These are phyloP conservation scores for Thraustochytrium striatum DNA, from an alignment of 352 stramenopile species.

Conservation along the genomic window DNA sequence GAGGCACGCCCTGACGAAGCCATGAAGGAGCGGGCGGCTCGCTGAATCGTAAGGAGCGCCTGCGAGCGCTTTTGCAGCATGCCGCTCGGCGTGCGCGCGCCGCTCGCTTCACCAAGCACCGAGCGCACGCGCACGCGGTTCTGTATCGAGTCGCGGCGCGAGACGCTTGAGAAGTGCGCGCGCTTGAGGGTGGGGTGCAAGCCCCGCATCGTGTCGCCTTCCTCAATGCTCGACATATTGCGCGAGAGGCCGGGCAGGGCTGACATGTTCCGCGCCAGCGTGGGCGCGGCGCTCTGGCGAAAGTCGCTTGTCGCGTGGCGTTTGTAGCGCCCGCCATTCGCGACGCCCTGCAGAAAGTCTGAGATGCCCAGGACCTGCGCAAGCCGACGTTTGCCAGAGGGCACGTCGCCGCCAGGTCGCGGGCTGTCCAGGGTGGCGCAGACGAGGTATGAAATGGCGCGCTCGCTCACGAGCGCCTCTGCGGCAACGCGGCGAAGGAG, in stretches of 20 bases:
- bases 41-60: conserved; percentile 33
- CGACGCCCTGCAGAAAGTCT: background rate
- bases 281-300: background rate
- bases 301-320: conserved; percentile 11
- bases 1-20: background rate
- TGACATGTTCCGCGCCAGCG: background rate
- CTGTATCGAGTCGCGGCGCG: conserved; percentile 7
- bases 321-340: background rate
- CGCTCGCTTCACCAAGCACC: conserved; percentile 23
- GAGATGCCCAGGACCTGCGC: conserved; percentile 24
- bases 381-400: background rate
- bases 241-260: background rate
- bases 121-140: conserved; percentile 38
- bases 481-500: conserved; percentile 2
- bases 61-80: conserved; percentile 10
- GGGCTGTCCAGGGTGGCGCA: conserved; percentile 21
- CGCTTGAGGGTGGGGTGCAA: background rate
- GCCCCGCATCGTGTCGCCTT: background rate
- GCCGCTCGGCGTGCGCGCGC: background rate
- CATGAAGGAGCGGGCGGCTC: conserved; percentile 27
- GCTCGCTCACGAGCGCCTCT: conserved; percentile 6
- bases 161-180: background rate
- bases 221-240: conserved; percentile 25
- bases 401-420: conserved; percentile 1
- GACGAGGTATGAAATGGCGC: conserved; percentile 34